These are phyloP conservation scores for Penicillium sp. DNA, from an alignment of 2,329 filamentous ascomycete genomes.

Conservation along the genomic window DNA sequence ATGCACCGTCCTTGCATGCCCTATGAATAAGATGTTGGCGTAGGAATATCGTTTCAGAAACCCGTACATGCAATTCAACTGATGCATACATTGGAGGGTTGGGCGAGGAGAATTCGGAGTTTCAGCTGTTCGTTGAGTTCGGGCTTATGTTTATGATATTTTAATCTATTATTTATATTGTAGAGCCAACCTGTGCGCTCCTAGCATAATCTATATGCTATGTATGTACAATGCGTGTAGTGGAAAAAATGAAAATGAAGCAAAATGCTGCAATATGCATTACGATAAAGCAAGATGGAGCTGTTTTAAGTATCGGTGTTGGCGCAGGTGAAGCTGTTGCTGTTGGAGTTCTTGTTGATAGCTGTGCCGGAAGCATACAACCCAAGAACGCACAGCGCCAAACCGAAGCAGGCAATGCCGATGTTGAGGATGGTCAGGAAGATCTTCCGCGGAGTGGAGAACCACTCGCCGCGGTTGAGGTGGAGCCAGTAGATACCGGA, in stretches of 20 bases:
- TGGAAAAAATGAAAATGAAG: background rate
- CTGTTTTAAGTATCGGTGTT: conserved; percentile 27
- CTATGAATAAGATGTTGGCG: background rate
- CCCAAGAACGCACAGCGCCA: conserved; percentile 24
- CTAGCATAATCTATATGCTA: conserved; percentile 10
- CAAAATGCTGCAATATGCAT: background rate
- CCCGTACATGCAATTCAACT: background rate
- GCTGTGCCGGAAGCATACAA: conserved; percentile 30
- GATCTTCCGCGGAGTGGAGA: conserved; percentile 46
- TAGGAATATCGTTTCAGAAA: background rate
- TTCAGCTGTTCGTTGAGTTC: too few species aligned
- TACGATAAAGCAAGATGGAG: background rate
- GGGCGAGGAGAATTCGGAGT: background rate
- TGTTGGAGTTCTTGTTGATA: conserved; percentile 28
- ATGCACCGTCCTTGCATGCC: too few species aligned
- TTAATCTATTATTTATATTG: background rate
- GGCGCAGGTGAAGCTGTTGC: conserved; percentile 41
- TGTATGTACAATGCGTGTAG: conserved; percentile 5
- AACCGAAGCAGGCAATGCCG: conserved; percentile 38
- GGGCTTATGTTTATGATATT: background rate
- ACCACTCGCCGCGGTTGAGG: conserved; percentile 48
- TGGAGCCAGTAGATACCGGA: conserved; percentile 51
- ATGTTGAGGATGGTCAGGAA: conserved; percentile 47
- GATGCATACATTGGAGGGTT: background rate
- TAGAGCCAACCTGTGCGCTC: conserved; percentile 12